Conservation (phyloP, 2,329 filamentous ascomycete genomes). For the Paraconiothyrium brasiliense region DNA sequence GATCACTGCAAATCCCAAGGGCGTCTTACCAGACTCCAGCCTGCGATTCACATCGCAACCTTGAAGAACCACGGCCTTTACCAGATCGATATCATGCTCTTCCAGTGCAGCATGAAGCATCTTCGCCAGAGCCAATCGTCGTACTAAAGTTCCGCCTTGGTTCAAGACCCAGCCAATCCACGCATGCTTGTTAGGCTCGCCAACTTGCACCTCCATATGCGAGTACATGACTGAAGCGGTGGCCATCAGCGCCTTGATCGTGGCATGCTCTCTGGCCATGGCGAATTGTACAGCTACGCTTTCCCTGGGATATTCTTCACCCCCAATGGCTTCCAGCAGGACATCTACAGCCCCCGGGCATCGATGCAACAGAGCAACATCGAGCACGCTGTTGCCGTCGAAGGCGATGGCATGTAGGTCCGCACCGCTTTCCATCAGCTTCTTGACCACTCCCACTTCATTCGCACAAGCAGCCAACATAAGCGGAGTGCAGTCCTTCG, state of each 20-base stretch:
- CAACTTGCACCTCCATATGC: conserved; percentile 11
- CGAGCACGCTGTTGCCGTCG: conserved; percentile 22
- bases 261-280: conserved; percentile 19
- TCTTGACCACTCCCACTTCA: conserved; percentile 22
- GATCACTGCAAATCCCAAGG: conserved; percentile 25
- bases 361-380: conserved; percentile 25
- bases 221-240: conserved; percentile 26
- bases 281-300: conserved; percentile 34
- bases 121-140: conserved; percentile 21
- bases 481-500: conserved; percentile 23
- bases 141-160: conserved; percentile 30
- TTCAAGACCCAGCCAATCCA: conserved; percentile 36
- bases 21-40: conserved; percentile 24
- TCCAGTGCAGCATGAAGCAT: conserved; percentile 28
- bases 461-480: conserved; percentile 27
- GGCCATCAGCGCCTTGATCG: conserved; percentile 24
- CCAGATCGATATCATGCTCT: conserved; percentile 20
- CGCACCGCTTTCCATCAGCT: conserved; percentile 23
- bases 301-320: conserved; percentile 26
- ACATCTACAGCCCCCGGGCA: conserved; percentile 19
- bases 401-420: conserved; percentile 16
- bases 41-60: conserved; percentile 26
- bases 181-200: conserved; percentile 10
- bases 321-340: conserved; percentile 29
- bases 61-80: conserved; percentile 23